These are phyloP conservation scores for Talaromyces rugulosus DNA, from an alignment of 2,329 filamentous ascomycete genomes.

Conservation along the genomic window DNA sequence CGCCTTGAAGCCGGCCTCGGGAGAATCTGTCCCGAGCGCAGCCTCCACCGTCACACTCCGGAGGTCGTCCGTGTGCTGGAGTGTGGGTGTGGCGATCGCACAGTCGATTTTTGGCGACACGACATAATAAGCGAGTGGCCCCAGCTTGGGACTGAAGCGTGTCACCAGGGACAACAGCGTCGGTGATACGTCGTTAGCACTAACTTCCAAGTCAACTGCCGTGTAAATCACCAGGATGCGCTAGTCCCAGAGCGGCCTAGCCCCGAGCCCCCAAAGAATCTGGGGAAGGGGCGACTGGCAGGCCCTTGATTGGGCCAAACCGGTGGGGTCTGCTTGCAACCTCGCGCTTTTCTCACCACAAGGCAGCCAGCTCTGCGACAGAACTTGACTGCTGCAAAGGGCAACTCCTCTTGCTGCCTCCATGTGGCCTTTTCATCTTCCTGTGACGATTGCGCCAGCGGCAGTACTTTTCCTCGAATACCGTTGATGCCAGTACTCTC, in stretches of 20 bases:
- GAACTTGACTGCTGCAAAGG: neutral
- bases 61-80: neutral
- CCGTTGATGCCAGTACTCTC: neutral
- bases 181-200: neutral
- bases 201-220: no score
- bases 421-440: neutral
- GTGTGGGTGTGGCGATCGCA: neutral
- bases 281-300: conserved; percentile 2
- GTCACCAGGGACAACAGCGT: neutral
- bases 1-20: neutral
- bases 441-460: neutral
- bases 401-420: neutral
- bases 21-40: conserved; percentile 4
- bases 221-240: neutral
- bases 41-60: neutral
- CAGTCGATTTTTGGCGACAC: neutral
- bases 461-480: neutral
- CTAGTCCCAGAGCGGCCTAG: conserved; percentile 4
- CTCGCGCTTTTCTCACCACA: neutral
- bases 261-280: neutral
- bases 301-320: neutral
- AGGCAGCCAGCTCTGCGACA: neutral
- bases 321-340: neutral
- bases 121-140: neutral
- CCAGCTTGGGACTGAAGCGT: neutral